Conservation (phyloP, 108 stramenopile species). For the Fragilariopsis cylindrus region DNA sequence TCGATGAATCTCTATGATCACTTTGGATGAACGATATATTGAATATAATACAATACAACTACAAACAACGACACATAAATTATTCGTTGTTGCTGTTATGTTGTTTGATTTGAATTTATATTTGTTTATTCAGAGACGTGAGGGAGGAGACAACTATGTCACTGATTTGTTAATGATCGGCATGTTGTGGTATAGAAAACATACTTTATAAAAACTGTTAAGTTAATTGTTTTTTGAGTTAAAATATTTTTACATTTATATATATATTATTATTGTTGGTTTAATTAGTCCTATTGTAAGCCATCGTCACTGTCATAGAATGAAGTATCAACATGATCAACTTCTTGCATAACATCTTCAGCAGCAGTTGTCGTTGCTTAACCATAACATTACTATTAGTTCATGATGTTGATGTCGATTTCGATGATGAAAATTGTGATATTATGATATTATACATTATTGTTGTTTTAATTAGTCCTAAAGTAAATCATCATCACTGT, state of each 20-base stretch:
- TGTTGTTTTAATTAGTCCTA: constrained; percentile 17
- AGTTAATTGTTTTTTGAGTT: not conserved
- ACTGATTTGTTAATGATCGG: constrained; percentile 35
- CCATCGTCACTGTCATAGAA: not conserved
- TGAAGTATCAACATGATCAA: too few species aligned
- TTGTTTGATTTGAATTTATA: constrained; percentile 2
- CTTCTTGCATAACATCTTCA: too few species aligned
- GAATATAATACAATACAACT: not conserved
- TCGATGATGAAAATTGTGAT: not conserved
- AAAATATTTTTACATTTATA: not conserved
- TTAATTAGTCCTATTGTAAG: not conserved
- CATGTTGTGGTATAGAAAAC: constrained; percentile 18
- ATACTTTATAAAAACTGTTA: not conserved
- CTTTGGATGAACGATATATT: constrained; percentile 7
- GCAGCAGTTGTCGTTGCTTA: too few species aligned
- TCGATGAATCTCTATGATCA: constrained; percentile 86
- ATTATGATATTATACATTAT: not conserved
- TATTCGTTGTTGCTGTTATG: not conserved
- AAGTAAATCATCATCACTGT: constrained; percentile 48
- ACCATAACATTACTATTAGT: too few species aligned
- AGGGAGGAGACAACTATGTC: constrained; percentile 66
- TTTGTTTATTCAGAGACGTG: constrained; percentile 36
- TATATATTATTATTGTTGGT: constrained; percentile 5
- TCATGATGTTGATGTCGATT: too few species aligned
- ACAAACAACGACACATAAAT: not conserved